These are phyloP conservation scores for Aureoboletus auriporus DNA, from an alignment of 768 basidiomycete genomes.

Conservation along the genomic window DNA sequence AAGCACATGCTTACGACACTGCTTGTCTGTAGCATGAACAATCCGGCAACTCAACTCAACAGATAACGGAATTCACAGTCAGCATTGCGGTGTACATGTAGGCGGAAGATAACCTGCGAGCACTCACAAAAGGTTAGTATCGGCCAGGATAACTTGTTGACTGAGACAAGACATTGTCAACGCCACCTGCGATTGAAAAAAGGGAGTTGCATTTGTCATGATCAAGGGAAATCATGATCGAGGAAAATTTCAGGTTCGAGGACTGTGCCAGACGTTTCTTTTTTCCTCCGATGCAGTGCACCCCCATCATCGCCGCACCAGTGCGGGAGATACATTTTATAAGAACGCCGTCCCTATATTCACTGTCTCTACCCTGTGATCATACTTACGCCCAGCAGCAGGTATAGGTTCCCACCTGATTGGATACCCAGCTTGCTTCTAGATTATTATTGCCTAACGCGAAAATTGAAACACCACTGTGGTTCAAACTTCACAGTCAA, in stretches of 20 bases:
- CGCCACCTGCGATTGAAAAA: conserved; percentile 2
- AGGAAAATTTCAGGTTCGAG: neutral
- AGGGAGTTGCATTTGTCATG: neutral
- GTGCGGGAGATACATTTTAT: conserved; percentile 5
- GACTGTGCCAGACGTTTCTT: too few species aligned
- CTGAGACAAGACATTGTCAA: neutral
- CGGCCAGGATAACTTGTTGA: too few species aligned
- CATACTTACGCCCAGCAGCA: conserved; percentile 1
- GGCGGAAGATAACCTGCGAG: too few species aligned
- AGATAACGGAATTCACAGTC: neutral
- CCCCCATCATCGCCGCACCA: conserved; percentile 10
- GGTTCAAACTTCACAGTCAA: neutral
- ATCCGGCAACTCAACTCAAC: neutral
- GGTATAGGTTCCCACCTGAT: neutral
- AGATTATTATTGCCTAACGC: conserved; percentile 1
- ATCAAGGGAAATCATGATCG: conserved; percentile 3
- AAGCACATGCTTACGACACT: too few species aligned
- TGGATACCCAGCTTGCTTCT: neutral
- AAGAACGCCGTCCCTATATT: conserved; percentile 3
- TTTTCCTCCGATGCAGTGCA: neutral
- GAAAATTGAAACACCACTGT: neutral
- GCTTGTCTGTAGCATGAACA: neutral
- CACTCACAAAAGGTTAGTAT: too few species aligned
- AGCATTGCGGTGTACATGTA: neutral
- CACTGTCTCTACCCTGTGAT: conserved; percentile 2